Evolutionary conservation across 441 rosid genomes (phyloP), one percentile per base, ranked within the genome.

Genomic region (Metrosideros polymorpha): DNA sequence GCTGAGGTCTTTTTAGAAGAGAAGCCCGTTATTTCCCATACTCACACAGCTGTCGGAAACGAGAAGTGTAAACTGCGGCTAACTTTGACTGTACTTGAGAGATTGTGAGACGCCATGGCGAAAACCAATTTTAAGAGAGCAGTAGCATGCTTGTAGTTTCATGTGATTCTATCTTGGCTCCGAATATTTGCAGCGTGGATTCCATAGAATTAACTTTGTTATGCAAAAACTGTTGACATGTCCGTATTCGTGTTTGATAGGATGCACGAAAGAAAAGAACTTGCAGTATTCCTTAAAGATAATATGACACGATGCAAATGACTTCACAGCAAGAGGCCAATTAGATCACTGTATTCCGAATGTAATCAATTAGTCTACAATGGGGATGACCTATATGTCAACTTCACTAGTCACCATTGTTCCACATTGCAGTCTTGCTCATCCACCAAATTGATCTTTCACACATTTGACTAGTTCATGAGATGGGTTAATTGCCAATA

Each of bases 31-130:
- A 86, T 91, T 84, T 92, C 91, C 47, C 93, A 94, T 53, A 90
- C n/a, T n/a, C 91, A 8, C 92, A 94, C 53, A 92, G 93, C 88
- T 94, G 99, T 50, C 98, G 97, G 76, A 95, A 94, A 88, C 92
- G 94, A 86, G 92, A 95, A 88, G 92, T 85, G 83, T 92, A 91
- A 86, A 50, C 61, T n/a, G n/a, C 84, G 6, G 66, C 29, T 85
- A 12, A 27, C 15, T 6, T 49, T 47, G 83, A 30, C 19, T 85
- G 30, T 18, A 4, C 35, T 13, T 29, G 71, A 59, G 71, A 59
- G 35, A 59, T 59, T 59, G 39, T 29, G 30, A 61, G 42, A 30
- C 12, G 30, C 35, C 42, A 7, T 15, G 12, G 75, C 6, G 35
- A 17, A 61, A 61, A 61, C 75, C 42, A 61, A 17, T 61, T 30